Base-by-base conservation (phyloP, 148 eudicot species). In the Vaccinium darrowii region DNA sequence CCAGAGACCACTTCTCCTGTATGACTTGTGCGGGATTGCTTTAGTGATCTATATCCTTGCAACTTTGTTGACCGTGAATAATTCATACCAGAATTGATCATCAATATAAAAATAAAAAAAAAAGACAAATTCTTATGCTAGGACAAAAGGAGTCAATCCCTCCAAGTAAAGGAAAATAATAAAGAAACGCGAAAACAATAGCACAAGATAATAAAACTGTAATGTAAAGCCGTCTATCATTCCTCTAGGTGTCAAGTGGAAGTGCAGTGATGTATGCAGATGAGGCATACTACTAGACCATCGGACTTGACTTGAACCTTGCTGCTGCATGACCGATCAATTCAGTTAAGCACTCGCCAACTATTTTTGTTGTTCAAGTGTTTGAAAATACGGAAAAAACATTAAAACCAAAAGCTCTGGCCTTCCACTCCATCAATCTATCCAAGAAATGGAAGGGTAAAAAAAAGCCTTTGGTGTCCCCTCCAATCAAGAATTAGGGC, bases 1-100 rank as follows among this genome's bases (percentile, higher is more conserved):
- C 62, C 21, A 71, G 58, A 49, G 82, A 83, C 85, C 88, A 82
- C 85, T n/a, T 49, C 54, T 52, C 53, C 69, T 58, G 52, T 36
- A 80, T 7, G 5, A 81, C 33, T 60, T 80, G 74, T 58, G 80
- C 84, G 60, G 47, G 65, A 27, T 60, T 39, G 65, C 58, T 51
- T 67, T 69, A 13, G 16, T 12, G 25, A 9, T 21, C 54, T 14
- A 50, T 51, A 49, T 57, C 30, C 13, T 69, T 21, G 6, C 23
- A 67, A 27, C 58, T 25, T 69, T 50, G 53, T 82, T 82, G 84
- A 69, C 60, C 8, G 30, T 33, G 18, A 30, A 13, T 30, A 27
- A n/a, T 15, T 79, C 43, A 56, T 54, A 16, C 11, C n/a, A 23
- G 12, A 7, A 36, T 10, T 19, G 19, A 81, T 21, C 47, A 43